Base-by-base conservation (phyloP, 768 basidiomycete species). In the Panus rudis region DNA sequence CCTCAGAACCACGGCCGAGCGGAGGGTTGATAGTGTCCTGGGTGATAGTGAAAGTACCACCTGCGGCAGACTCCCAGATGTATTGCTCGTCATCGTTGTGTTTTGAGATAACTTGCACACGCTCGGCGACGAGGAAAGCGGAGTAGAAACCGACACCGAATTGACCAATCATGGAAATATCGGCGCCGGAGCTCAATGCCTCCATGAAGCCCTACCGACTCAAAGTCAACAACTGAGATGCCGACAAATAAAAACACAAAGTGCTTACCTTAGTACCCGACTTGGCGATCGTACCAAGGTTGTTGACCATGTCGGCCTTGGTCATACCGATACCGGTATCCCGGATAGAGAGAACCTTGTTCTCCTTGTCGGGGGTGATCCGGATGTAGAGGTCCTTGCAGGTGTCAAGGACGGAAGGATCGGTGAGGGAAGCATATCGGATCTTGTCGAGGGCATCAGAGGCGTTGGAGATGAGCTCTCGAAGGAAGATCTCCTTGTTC, bases 81-180 rank as follows among this genome's bases (percentile, higher is more conserved):
- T 99, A 98, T 69, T 98, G 94, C 71, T 98, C 96, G 64, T 98
- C 94, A 58, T 98, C 94, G 60, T 99, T 98, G 78, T 99, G 93
- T 73, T 99, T 99, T 52, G 93, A 92, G 69, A 97, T 85, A 63
- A 99, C 92, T 68, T 96, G 93, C 3, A 99, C 94, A 53, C 85
- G 84, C 71, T 99, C 94, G 56, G 94, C 93, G 53, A 99, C 93
- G 57, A 99, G 91, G 79, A 98, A 98, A 13, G 91, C 89, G 37
- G 94, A 97, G 81, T 99, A 98, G 84, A 98, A 98, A 74, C 94
- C 94, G 66, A 99, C 94, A 92, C 94, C 91, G 68, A 96, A 94
- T 73, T 93, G 89, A 70, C 91, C 91, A 60, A 94, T 96, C 93
- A 97, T 97, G 59, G 86, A 87, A 49, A 90, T 89, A 59, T 90